Evolutionary conservation across 371 early-diverging fungal species (phyloP), one percentile per base, ranked within the genome.

Genomic region (Massospora cicadina): DNA sequence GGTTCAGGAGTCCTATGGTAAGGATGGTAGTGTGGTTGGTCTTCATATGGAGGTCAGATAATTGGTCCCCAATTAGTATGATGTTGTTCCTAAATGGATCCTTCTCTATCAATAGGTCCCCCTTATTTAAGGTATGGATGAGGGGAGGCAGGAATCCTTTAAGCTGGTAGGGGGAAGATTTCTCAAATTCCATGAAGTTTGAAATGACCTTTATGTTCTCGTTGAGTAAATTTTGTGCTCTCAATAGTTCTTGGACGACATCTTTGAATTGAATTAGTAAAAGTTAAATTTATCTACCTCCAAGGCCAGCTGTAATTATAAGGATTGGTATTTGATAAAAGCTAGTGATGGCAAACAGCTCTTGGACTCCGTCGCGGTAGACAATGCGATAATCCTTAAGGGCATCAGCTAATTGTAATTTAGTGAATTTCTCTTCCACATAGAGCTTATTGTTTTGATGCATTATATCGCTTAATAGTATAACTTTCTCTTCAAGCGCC

Each of bases 31-130:
- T 76, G 65, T 80, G 80, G 0, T 67, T 26, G 31, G 79, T 78
- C 32, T 76, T 76, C 89, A 89, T 89, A 28, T 79, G 74, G 60
- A 85, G 67, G 71, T 89, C 89, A 7, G 87, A 87, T 17, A 85
- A 55, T 5, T 83, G 83, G 71, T 87, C 88, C 21, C 88, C 88
- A 71, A 87, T 72, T 57, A 89, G 61, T 26, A 89, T 79, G n/a
- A 79, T 79, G 63, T 83, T 83, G 31, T 75, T 25, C 54, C 76
- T 59, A 54, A 72, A 67, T 63, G 79, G 77, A 23, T 75, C 70
- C 0, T 67, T 68, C 53, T 78, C 75, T 3, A 80, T 24, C 21
- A 27, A 3, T 17, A 58, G 26, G 26, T 53, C 17, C 10, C 43
- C 66, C 54, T 32, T 43, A 30, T 17, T 26, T 12, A 57, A 59